Base-by-base conservation (phyloP, 202 grass and related monocot species). In the Zizania palustris region DNA sequence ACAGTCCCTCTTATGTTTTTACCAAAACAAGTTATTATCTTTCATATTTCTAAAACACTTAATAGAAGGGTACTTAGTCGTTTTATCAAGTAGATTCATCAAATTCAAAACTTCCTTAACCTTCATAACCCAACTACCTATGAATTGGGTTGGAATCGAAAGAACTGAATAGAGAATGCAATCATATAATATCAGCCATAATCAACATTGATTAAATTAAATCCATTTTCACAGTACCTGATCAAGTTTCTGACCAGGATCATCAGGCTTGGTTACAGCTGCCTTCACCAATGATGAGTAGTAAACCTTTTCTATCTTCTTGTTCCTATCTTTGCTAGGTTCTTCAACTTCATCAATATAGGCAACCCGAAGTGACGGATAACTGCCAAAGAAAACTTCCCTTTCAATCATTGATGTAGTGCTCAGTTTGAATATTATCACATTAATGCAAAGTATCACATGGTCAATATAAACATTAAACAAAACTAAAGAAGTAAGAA, bases 271-370 rank as follows among this genome's bases (percentile, higher is more conserved):
- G 1, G 84, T 87, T 82, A 91, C 84, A 61, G 91, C 82, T 28
- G 91, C 95, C 95, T 98, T 98, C 73, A 94, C 95, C 76, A 98
- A 72, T 3, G 77, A 77, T 19, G 95, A 98, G 73, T 94, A 98
- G 80, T 94, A 98, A 86, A 92, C 89, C 80, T 94, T 98, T 60
- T 92, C 85, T 78, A 87, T 94, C 78, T 88, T 98, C 65, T 88
- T 92, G 66, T 59, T 76, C 50, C 67, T 77, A 84, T 88, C 88
- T 86, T 79, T 71, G 38, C 69, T 87, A 41, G 87, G 42, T 68
- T 94, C 86, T 86, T 98, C 95, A 38, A 98, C 88, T 70, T 98
- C 95, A 54, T 98, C 95, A 73, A 94, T 88, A 68, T 98, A 98
- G 45, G 95, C 95, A 84, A 98, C 91, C 70, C 95, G 89, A 53